phyloP scores from a whole-genome alignment of 108 stramenopile genomes.

The Nitzschia sp. region DNA sequence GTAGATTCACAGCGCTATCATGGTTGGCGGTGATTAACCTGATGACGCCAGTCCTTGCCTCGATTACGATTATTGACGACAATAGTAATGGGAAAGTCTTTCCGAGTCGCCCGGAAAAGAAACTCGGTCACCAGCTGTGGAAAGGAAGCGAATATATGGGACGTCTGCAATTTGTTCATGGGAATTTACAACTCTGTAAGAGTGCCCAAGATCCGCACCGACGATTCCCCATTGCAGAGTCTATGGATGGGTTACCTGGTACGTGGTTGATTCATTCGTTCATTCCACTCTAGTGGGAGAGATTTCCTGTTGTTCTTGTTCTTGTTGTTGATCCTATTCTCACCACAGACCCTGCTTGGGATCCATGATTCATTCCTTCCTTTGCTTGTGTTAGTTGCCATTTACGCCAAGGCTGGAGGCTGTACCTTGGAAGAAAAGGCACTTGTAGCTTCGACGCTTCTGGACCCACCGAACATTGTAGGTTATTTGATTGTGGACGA shows the following conservation, averaged over 20 bases:
- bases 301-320: slow-evolving; percentile 1
- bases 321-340: slow-evolving; percentile 3
- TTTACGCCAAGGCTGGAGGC: slow-evolving; percentile 40
- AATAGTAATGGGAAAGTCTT: slow-evolving; percentile 12
- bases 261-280: slow-evolving; percentile 14
- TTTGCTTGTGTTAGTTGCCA: slow-evolving; percentile 29
- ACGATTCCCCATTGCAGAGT: slow-evolving; percentile 21
- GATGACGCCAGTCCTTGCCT: slow-evolving; percentile 6
- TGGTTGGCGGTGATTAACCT: neutral
- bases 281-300: neutral
- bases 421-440: slow-evolving; percentile 53
- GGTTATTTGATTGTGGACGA: slow-evolving; percentile 44
- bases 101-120: slow-evolving; percentile 22
- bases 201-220: slow-evolving; percentile 2
- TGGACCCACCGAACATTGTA: slow-evolving; percentile 34
- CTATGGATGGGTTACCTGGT: slow-evolving; percentile 48
- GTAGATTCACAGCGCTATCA: neutral
- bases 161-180: slow-evolving; percentile 34
- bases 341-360: neutral
- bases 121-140: slow-evolving; percentile 27
- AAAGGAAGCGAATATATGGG: slow-evolving; percentile 48
- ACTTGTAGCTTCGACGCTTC: slow-evolving; percentile 29
- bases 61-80: slow-evolving; percentile 35
- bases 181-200: slow-evolving; percentile 34
- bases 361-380: neutral